Evolutionary conservation across 1,284 basidiomycete species (phyloP).

Genomic region (Boletus hoseneyae): DNA sequence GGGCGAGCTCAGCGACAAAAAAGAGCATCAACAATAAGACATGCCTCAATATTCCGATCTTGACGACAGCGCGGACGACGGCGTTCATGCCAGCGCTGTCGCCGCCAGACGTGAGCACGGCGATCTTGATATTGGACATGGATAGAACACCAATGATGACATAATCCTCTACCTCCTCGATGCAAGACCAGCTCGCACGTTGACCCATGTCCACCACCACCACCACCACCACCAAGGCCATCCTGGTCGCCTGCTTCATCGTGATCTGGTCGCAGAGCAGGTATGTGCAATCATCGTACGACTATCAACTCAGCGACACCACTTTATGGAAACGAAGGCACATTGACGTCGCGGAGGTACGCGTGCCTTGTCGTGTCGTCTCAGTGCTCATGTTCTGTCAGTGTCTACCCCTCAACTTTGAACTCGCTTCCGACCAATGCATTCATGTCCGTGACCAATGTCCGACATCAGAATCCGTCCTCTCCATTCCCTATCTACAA

Average conservation of each 20-base stretch:
- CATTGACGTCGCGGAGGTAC: too few species aligned
- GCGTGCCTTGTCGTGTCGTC: not conserved
- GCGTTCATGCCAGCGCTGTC: slow-evolving; percentile 99
- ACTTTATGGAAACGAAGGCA: too few species aligned
- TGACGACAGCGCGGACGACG: slow-evolving; percentile 87
- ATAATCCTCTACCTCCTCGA: not conserved
- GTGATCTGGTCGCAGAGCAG: slow-evolving; percentile 65
- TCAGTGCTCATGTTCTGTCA: too few species aligned
- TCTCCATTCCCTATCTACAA: slow-evolving; percentile 66
- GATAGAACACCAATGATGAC: too few species aligned
- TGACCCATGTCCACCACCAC: slow-evolving; percentile 26
- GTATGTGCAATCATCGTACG: slow-evolving; percentile 35
- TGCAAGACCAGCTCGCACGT: not conserved
- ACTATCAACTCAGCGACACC: too few species aligned
- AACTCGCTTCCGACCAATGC: slow-evolving; percentile 57
- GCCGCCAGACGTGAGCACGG: slow-evolving; percentile 93
- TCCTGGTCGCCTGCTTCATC: slow-evolving; percentile 50
- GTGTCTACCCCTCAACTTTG: slow-evolving; percentile 61
- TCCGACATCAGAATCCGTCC: slow-evolving; percentile 54
- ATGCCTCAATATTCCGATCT: slow-evolving; percentile 85
- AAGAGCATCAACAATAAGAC: slow-evolving; percentile 23
- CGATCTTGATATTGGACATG: slow-evolving; percentile 66
- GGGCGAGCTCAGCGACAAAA: not conserved
- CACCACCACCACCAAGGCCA: slow-evolving; percentile 42
- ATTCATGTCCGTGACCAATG: slow-evolving; percentile 55